Conservation (phyloP, 164 flowering plant genomes). For the Stephania japonica region DNA sequence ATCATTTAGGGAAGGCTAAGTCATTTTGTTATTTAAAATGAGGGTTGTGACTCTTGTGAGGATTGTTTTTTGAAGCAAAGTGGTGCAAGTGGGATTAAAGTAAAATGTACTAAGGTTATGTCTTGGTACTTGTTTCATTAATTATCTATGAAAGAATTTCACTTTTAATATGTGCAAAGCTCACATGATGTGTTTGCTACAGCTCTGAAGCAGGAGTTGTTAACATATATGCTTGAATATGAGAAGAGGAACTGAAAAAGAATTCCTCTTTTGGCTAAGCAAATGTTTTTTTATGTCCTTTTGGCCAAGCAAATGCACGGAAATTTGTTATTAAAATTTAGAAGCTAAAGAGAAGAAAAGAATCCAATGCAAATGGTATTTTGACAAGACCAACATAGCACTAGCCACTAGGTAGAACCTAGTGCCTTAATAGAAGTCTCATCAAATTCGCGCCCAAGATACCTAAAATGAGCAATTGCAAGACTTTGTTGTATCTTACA, state of each 20-base stretch:
- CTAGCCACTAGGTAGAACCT: too few relatives aligned
- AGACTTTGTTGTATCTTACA: too few relatives aligned
- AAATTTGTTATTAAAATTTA: too few relatives aligned
- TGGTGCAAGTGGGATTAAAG: constrained; percentile 16
- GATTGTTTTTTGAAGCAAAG: constrained; percentile 1
- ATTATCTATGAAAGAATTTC: constrained; percentile 7
- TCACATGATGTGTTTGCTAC: constrained; percentile 15
- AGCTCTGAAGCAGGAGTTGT: constrained; percentile 11
- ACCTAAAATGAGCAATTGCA: too few relatives aligned
- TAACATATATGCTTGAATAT: not conserved
- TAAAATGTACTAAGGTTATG: constrained; percentile 5
- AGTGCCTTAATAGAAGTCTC: too few relatives aligned
- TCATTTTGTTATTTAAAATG: too few relatives aligned
- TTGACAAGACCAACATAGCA: too few relatives aligned
- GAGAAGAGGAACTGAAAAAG: not conserved
- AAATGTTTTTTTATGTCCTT: not conserved
- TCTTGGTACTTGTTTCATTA: constrained; percentile 19
- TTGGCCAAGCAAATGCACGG: not conserved
- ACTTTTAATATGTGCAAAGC: constrained; percentile 1
- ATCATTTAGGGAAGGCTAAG: not conserved
- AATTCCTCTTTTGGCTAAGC: not conserved
- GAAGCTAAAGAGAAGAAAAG: not conserved
- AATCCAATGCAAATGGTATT: not conserved
- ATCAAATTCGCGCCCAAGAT: too few relatives aligned
- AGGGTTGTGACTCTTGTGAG: not conserved